Evolutionary conservation across 2,329 filamentous ascomycete species (phyloP).

Genomic region (Diaporthe destruens): DNA sequence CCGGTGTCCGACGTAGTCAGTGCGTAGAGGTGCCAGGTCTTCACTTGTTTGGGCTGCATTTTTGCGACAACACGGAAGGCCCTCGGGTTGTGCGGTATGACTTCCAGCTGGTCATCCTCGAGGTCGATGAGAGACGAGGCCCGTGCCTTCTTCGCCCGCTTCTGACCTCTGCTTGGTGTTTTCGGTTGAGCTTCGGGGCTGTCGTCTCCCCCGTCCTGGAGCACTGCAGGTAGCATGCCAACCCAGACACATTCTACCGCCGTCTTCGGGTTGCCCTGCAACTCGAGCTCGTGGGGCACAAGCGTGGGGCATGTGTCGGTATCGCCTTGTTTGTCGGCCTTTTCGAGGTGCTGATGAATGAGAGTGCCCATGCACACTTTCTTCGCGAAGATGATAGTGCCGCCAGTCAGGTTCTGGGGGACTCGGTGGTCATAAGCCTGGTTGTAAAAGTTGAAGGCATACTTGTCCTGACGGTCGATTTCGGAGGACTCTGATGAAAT

Average conservation of each 20-base stretch:
- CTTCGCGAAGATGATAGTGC: neutral
- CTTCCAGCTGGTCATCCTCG: conserved; percentile 35
- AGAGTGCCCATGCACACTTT: neutral
- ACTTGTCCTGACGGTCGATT: conserved; percentile 24
- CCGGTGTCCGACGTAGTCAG: neutral
- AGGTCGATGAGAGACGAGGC: conserved; percentile 4
- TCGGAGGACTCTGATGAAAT: neutral
- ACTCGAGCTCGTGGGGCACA: conserved; percentile 1
- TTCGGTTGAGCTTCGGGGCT: neutral
- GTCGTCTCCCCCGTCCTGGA: neutral
- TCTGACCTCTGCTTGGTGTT: neutral
- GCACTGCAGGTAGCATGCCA: conserved; percentile 25
- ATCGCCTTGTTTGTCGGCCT: neutral
- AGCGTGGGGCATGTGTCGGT: neutral
- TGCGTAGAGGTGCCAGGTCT: conserved; percentile 30
- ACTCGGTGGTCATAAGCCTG: conserved; percentile 27
- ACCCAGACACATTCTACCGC: conserved; percentile 32
- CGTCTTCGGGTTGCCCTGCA: neutral
- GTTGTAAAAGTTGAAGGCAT: conserved; percentile 21
- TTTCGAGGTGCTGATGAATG: conserved; percentile 4
- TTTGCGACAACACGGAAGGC: conserved; percentile 39
- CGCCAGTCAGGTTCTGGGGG: neutral
- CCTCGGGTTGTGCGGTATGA: conserved; percentile 40
- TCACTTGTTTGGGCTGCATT: conserved; percentile 3
- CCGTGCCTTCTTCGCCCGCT: neutral